Conservation (phyloP, 1,139 yeast species). For the Yamadazyma diddensiae region DNA sequence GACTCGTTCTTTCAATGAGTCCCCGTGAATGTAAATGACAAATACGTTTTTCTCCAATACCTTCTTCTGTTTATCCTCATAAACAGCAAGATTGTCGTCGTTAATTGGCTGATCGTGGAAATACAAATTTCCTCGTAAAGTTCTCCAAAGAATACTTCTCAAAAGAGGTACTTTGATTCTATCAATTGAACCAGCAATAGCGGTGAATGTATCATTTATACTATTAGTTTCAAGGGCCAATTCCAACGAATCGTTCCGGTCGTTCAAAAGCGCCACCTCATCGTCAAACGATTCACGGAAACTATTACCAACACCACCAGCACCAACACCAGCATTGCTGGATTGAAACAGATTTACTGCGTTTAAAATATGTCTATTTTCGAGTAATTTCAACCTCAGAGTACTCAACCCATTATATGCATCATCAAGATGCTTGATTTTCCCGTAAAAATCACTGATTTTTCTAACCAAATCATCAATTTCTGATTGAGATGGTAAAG, state of each 20-base stretch:
- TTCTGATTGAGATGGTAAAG: constrained; percentile 30
- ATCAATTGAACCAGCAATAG: constrained; percentile 50
- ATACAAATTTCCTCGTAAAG: constrained; percentile 52
- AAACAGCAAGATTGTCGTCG: constrained; percentile 27
- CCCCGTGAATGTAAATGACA: constrained; percentile 87
- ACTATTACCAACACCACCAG: constrained; percentile 4
- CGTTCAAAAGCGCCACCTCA: constrained; percentile 31
- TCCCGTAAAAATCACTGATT: constrained; percentile 21
- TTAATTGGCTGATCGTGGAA: constrained; percentile 48
- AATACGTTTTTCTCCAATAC: constrained; percentile 67
- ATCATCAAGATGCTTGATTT: constrained; percentile 34
- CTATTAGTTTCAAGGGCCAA: constrained; percentile 28
- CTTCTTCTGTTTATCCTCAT: constrained; percentile 29
- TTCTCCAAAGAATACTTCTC: constrained; percentile 54
- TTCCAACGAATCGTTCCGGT: constrained; percentile 24
- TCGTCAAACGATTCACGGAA: constrained; percentile 26
- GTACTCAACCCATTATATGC: constrained; percentile 24
- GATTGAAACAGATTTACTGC: constrained; percentile 31
- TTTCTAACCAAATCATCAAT: constrained; percentile 27
- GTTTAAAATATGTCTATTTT: constrained; percentile 32
- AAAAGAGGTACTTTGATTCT: constrained; percentile 43
- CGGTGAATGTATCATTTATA: constrained; percentile 24
- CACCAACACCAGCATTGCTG: constrained; percentile 5
- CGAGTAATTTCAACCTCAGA: constrained; percentile 25
- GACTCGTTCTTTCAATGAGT: constrained; percentile 62